Evolutionary conservation across 2,329 filamentous ascomycete genomes (phyloP), one percentile per base, ranked within the genome.

Genomic region (Fusarium sp.): DNA sequence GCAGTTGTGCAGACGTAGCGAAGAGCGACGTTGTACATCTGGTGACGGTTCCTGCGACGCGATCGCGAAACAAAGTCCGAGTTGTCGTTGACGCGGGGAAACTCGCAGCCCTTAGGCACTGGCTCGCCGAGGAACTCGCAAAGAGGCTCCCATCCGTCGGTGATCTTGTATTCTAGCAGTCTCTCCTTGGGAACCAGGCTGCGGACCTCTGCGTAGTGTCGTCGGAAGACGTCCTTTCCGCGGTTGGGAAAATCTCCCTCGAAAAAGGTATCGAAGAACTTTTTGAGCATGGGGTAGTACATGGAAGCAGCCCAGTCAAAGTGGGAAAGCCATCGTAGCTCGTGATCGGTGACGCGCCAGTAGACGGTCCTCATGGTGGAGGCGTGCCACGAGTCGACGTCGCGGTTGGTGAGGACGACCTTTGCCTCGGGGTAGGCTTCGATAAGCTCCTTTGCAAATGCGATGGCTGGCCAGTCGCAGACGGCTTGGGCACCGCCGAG

Each of bases 381-480:
- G 16, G 84, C 83, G 78, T 87, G 83, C 86, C 92, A 93, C 45
- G 89, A 88, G 80, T 93, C 86, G 41, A 93, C 89, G 67, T 93
- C 90, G 54, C 92, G 88, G 67, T 88, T 91, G 16, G 91, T 92
- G 72, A 94, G 84, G 58, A 94, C 87, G 64, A 94, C 89, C 82
- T 94, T 94, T 67, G 92, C 92, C 65, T 93, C 90, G 2, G 92
- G 92, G 80, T 94, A 94, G 18, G 91, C 90, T 78, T 92, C 89
- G 72, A 93, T 92, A 70, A 94, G 86, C 81, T 94, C 92, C 81
- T 91, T 88, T 63, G 90, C 90, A 77, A 94, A 94, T 50, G 56
- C 56, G 20, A 62, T 41, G 59, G 59, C 59, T 23, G 41, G 92
- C 89, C 89, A 92, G 85, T 93, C 92, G 81, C 90, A 92, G 20